Percentiles rank a stretch among this genome's conserved stretches.
phyloP scores from a whole-genome alignment of 225 moss, liverwort and hornwort species.

The Polytrichum commune region DNA sequence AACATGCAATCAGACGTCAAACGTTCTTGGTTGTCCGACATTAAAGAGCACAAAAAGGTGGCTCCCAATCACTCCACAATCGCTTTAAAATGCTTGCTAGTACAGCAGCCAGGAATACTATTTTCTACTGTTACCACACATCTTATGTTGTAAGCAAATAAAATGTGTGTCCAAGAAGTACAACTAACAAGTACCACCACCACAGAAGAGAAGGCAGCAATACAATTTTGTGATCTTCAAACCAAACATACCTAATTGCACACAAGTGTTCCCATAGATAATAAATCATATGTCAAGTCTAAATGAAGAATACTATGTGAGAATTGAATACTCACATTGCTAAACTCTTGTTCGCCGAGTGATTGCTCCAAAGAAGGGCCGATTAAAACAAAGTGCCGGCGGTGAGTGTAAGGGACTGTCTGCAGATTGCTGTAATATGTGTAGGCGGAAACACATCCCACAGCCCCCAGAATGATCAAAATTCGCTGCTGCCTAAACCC shows the following conservation, averaged over 20 bases:
- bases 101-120: no score
- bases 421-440: conserved; percentile 66
- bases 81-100: no score
- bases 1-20: no score
- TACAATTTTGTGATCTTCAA: no score
- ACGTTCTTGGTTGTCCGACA: no score
- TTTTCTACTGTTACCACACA: no score
- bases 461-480: conserved; percentile 35
- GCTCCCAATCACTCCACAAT: no score
- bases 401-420: conserved; percentile 86
- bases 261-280: background rate
- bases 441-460: conserved; percentile 43
- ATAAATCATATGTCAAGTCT: background rate
- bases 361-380: conserved; percentile 58
- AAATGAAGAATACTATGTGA: background rate
- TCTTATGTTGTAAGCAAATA: background rate
- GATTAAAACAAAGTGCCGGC: conserved; percentile 76
- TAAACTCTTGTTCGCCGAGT: conserved; percentile 73
- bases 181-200: background rate
- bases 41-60: no score
- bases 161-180: background rate
- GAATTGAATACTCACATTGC: conserved; percentile 38
- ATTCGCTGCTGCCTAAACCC: conserved; percentile 38
- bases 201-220: background rate
- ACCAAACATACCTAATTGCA: no score